Conservation (phyloP, 495 filamentous ascomycete species). For the Penicillium soppii region DNA sequence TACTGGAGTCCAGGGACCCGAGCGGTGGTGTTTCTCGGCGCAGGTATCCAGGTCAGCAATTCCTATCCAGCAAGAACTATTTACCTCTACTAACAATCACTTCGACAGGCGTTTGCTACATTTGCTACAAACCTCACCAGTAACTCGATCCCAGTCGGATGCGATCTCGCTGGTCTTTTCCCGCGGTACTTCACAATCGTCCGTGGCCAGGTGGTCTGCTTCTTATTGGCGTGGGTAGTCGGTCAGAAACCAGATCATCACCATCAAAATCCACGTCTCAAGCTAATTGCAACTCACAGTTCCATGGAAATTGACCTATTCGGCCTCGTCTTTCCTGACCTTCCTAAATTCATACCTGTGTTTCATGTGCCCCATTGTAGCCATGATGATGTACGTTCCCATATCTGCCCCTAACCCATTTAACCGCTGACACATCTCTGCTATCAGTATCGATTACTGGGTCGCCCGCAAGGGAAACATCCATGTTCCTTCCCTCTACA, state of each 20-base stretch:
- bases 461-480: slow-evolving; percentile 28
- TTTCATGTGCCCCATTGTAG: slow-evolving; percentile 40
- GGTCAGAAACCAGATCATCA: too few species aligned
- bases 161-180: slow-evolving; percentile 51
- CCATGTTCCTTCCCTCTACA: slow-evolving; percentile 14
- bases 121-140: slow-evolving; percentile 51
- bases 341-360: slow-evolving; percentile 48
- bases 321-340: slow-evolving; percentile 44
- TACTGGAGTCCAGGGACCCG: slow-evolving; percentile 37
- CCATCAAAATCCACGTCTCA: too few species aligned
- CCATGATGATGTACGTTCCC: slow-evolving; percentile 40
- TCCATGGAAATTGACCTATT: slow-evolving; percentile 37
- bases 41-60: too few species aligned
- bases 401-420: too few species aligned
- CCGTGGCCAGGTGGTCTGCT: slow-evolving; percentile 51
- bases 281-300: slow-evolving; percentile 47
- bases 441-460: slow-evolving; percentile 43
- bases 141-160: slow-evolving; percentile 55
- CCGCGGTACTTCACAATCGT: slow-evolving; percentile 57
- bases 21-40: slow-evolving; percentile 35
- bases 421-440: too few species aligned
- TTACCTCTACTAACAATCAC: too few species aligned
- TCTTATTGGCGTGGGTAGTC: too few species aligned
- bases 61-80: too few species aligned
- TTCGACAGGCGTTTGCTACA: slow-evolving; percentile 25